A percentile compares a stretch with the other conserved stretches of the same genome.
Evolutionary conservation across 179 eudicot species (phyloP).

Genomic region (Pouteria campechiana): DNA sequence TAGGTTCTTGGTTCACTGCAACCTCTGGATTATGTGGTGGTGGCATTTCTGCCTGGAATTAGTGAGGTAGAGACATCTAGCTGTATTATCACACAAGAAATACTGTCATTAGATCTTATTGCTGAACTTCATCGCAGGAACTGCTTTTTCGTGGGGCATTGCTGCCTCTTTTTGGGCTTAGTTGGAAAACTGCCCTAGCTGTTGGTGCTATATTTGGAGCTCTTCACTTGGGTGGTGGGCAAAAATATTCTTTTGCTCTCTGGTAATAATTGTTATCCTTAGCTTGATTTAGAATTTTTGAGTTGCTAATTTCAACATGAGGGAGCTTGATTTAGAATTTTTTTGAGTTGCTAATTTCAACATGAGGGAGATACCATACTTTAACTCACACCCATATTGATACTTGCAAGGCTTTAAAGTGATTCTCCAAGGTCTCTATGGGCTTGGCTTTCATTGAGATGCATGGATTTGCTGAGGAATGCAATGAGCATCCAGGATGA

Average conservation of each 20-base stretch:
- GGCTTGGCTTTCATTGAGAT: not conserved
- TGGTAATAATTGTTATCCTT: constrained; percentile 31
- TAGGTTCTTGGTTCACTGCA: constrained; percentile 79
- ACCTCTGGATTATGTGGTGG: constrained; percentile 54
- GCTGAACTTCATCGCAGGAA: no score
- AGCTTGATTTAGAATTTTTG: not conserved
- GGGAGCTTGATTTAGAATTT: no score
- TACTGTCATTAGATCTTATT: no score
- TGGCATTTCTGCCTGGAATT: constrained; percentile 82
- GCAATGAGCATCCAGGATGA: no score
- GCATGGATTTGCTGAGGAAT: no score
- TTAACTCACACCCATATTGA: no score
- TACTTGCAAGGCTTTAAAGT: not conserved
- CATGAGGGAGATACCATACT: no score
- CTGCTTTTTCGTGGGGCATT: constrained; percentile 84
- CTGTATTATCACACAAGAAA: no score
- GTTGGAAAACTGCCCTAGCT: constrained; percentile 45
- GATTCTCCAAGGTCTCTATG: not conserved
- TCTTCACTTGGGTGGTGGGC: constrained; percentile 79
- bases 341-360: no score
- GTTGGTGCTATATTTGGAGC: constrained; percentile 69
- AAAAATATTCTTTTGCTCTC: constrained; percentile 68
- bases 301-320: not conserved
- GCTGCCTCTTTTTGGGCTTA: constrained; percentile 65
- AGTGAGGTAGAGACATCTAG: constrained; percentile 48